Percentiles rank a stretch among this genome's conserved stretches.
Evolutionary conservation across 2,329 filamentous ascomycete species (phyloP).

Genomic region (Chaetomiaceae sp.): DNA sequence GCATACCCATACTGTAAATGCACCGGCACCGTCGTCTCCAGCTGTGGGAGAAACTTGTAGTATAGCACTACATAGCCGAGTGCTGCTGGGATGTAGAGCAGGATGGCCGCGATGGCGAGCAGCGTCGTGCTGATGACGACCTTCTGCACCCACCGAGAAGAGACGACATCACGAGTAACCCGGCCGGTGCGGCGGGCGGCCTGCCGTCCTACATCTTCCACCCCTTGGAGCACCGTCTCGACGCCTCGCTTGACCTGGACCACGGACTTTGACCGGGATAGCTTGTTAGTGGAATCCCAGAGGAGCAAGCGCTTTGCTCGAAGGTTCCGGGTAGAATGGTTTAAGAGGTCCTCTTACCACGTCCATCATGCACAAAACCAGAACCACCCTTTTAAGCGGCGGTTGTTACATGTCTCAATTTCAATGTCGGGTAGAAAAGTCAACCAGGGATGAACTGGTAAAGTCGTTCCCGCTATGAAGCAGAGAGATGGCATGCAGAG

Average conservation of each 20-base stretch:
- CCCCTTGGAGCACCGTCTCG: background rate
- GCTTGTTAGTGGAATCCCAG: background rate
- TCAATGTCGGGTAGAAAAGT: no score
- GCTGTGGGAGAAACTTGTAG: conserved; percentile 52
- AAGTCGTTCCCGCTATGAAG: background rate
- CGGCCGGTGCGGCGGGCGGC: background rate
- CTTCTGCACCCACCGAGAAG: conserved; percentile 47
- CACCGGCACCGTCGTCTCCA: conserved; percentile 48
- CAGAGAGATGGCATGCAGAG: background rate
- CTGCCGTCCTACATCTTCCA: background rate
- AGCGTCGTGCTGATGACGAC: conserved; percentile 46
- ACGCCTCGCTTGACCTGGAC: background rate
- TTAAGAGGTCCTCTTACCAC: background rate
- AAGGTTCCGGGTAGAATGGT: no score
- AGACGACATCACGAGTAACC: background rate
- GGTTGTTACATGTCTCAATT: no score
- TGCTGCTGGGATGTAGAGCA: conserved; percentile 45
- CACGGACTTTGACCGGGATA: background rate
- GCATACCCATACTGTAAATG: conserved; percentile 58
- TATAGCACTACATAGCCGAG: conserved; percentile 52
- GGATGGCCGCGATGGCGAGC: conserved; percentile 39
- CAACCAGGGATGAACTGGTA: background rate
- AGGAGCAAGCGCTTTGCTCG: no score
- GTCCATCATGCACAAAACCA: background rate
- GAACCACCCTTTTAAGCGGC: background rate